phyloP scores from a whole-genome alignment of 1,284 basidiomycete species.

The Puccinia triticina region DNA sequence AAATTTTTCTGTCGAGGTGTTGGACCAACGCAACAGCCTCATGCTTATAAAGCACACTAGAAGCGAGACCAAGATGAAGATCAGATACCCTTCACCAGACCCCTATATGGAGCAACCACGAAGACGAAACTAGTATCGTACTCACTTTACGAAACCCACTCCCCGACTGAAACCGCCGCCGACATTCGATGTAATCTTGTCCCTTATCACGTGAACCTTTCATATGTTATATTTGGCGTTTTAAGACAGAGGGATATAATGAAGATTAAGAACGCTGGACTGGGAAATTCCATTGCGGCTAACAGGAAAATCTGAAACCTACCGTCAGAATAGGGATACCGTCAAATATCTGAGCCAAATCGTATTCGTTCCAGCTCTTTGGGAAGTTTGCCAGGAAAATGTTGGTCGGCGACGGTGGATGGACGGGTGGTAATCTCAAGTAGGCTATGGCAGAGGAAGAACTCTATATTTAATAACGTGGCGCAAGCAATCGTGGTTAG shows the following conservation, averaged over 20 bases:
- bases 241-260: background rate
- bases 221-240: too few relatives aligned
- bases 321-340: conserved; percentile 47
- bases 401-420: conserved; percentile 42
- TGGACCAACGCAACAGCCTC: conserved; percentile 24
- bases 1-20: conserved; percentile 42
- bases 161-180: conserved; percentile 35
- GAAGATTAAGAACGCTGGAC: background rate
- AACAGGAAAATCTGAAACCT: background rate
- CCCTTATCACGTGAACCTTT: conserved; percentile 42
- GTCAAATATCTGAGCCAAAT: conserved; percentile 45
- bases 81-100: background rate
- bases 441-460: conserved; percentile 43
- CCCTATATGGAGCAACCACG: background rate
- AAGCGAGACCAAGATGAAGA: background rate
- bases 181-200: conserved; percentile 25
- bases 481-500: background rate
- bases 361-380: conserved; percentile 38
- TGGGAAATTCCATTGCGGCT: background rate
- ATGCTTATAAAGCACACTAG: conserved; percentile 46
- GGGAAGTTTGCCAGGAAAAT: conserved; percentile 48
- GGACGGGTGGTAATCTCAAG: conserved; percentile 26
- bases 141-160: conserved; percentile 46
- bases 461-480: conserved; percentile 19
- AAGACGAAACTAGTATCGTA: background rate